Evolutionary conservation across 192 early-diverging fungal genomes (phyloP).

Genomic region (Globomyces pollinis-pini): DNA sequence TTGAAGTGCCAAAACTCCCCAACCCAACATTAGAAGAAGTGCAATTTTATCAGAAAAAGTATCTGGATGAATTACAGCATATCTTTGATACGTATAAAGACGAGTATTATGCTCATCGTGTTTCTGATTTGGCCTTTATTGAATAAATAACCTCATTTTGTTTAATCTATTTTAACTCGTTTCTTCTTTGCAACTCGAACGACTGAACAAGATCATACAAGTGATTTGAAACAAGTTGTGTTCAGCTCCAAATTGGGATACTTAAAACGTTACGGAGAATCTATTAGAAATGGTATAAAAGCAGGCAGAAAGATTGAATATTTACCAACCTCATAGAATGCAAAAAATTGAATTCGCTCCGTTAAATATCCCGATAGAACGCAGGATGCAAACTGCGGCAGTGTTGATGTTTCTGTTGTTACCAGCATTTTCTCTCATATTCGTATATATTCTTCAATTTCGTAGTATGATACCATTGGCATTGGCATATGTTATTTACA

Average conservation of each 20-base stretch:
- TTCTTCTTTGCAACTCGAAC: too few relatives aligned
- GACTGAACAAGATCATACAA: too few relatives aligned
- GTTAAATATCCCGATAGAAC: constrained; percentile 50
- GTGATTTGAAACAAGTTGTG: too few relatives aligned
- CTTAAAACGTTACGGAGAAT: too few relatives aligned
- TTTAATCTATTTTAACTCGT: not conserved
- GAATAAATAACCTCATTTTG: not conserved
- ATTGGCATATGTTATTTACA: constrained; percentile 68
- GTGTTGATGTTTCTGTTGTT: constrained; percentile 12
- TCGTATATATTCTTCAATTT: not conserved
- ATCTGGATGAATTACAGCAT: constrained; percentile 54
- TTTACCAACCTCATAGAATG: constrained; percentile 35
- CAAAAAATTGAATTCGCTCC: constrained; percentile 48
- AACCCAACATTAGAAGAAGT: constrained; percentile 58
- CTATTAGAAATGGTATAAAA: too few relatives aligned
- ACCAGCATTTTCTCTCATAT: not conserved
- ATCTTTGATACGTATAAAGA: constrained; percentile 70
- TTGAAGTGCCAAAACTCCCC: constrained; percentile 45
- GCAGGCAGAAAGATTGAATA: too few relatives aligned
- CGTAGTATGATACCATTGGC: constrained; percentile 14
- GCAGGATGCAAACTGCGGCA: constrained; percentile 60
- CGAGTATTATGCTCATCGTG: constrained; percentile 56
- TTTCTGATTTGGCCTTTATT: not conserved
- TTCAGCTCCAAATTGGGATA: too few relatives aligned
- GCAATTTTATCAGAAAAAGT: constrained; percentile 51